phyloP scores from a whole-genome alignment of 2,329 filamentous ascomycete species.

The Exophiala oligosperma region DNA sequence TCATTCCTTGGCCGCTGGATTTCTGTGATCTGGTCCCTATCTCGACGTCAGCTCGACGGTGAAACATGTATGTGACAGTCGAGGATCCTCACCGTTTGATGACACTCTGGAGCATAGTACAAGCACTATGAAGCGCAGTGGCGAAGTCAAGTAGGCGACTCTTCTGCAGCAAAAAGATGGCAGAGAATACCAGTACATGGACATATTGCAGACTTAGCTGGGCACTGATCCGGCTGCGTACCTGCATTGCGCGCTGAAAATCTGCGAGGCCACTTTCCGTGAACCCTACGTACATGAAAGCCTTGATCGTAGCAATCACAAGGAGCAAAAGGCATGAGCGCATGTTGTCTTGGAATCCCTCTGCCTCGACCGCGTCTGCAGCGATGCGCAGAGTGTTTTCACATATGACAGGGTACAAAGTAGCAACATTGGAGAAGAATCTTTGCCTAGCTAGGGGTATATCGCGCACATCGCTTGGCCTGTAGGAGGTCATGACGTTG shows the following conservation, averaged over 20 bases:
- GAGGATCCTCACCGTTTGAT: background rate
- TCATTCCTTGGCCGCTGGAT: constrained; percentile 4
- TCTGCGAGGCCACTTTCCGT: constrained; percentile 1
- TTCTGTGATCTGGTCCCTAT: background rate
- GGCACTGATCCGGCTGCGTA: background rate
- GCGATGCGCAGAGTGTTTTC: background rate
- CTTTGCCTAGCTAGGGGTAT: background rate
- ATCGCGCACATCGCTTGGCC: background rate
- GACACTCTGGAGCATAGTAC: constrained; percentile 1
- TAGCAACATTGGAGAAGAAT: background rate
- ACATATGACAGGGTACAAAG: constrained; percentile 5
- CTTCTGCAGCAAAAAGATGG: constrained; percentile 1
- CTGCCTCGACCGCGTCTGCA: background rate
- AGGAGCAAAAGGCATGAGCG: constrained; percentile 3
- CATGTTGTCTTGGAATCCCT: constrained; percentile 1
- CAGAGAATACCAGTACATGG: background rate
- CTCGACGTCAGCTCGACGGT: background rate
- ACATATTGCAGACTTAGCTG: constrained; percentile 4
- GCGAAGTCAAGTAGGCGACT: constrained; percentile 3
- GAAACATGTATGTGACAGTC: background rate
- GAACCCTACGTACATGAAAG: background rate
- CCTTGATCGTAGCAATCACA: background rate
- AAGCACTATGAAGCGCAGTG: background rate
- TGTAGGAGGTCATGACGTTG: background rate
- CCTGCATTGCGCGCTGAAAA: constrained; percentile 3